Conservation (phyloP, 2,329 filamentous ascomycete species). For the Penicillium sumatraense region DNA sequence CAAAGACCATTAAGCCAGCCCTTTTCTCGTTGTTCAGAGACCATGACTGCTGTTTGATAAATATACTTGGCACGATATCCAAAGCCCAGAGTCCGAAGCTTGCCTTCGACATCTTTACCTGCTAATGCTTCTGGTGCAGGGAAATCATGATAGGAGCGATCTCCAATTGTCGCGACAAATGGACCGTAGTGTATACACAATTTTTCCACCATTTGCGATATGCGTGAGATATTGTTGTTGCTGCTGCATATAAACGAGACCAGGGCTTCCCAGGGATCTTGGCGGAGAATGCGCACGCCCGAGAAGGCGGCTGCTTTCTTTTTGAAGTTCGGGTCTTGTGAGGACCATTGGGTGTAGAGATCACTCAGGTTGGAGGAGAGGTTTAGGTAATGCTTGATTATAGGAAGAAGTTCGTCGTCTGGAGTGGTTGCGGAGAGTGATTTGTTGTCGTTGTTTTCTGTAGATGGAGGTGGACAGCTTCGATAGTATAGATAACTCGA, state of each 20-base stretch:
- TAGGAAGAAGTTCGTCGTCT: slow-evolving; percentile 70
- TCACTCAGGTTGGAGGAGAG: slow-evolving; percentile 73
- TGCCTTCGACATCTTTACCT: slow-evolving; percentile 73
- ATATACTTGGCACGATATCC: slow-evolving; percentile 96
- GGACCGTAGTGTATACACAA: slow-evolving; percentile 85
- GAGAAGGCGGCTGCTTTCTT: slow-evolving; percentile 84
- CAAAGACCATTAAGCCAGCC: slow-evolving; percentile 78
- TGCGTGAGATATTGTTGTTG: slow-evolving; percentile 96
- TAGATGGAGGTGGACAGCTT: slow-evolving; percentile 51
- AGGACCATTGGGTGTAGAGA: slow-evolving; percentile 87
- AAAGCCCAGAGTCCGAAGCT: slow-evolving; percentile 83
- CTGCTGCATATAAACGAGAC: slow-evolving; percentile 97
- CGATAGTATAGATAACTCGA: slow-evolving; percentile 77
- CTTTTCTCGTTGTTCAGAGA: slow-evolving; percentile 68
- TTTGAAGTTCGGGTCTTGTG: slow-evolving; percentile 83
- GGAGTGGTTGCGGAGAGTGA: slow-evolving; percentile 36
- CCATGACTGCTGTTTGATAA: slow-evolving; percentile 77
- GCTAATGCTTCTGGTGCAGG: slow-evolving; percentile 76
- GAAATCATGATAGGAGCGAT: slow-evolving; percentile 82
- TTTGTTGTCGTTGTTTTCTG: slow-evolving; percentile 11
- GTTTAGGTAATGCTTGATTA: slow-evolving; percentile 87
- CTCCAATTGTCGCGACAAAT: slow-evolving; percentile 71
- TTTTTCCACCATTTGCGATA: slow-evolving; percentile 96
- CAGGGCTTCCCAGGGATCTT: slow-evolving; percentile 95
- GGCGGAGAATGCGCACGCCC: slow-evolving; percentile 87